phyloP scores from a whole-genome alignment of 1,284 basidiomycete genomes.

The Moesziomyces globuligerus region DNA sequence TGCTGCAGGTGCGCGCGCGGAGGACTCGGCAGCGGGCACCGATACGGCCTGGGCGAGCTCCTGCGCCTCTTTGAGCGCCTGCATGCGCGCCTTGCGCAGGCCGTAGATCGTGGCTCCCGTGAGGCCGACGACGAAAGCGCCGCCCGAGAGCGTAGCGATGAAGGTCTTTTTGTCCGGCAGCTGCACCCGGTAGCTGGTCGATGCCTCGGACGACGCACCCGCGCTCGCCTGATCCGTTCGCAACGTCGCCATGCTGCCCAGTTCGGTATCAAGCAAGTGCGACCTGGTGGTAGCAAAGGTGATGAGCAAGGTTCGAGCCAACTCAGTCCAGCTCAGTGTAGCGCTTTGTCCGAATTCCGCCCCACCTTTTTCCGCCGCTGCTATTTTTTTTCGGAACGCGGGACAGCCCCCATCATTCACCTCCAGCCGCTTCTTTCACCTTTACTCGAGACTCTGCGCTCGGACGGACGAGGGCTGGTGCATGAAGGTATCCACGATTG shows the following conservation, averaged over 20 bases:
- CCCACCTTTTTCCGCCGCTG: not conserved
- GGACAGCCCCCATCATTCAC: no score
- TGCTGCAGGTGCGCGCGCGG: not conserved
- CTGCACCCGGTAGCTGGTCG: conserved; percentile 26
- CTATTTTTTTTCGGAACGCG: conserved; percentile 23
- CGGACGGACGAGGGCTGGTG: no score
- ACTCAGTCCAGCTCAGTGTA: not conserved
- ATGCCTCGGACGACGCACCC: conserved; percentile 9
- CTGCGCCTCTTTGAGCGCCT: conserved; percentile 42
- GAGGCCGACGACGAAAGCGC: conserved; percentile 42
- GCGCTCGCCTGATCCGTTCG: not conserved
- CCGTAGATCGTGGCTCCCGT: conserved; percentile 45
- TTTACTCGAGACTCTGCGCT: no score
- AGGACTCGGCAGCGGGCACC: no score
- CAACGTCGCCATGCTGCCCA: conserved; percentile 18
- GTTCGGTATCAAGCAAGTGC: not conserved
- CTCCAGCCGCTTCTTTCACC: no score
- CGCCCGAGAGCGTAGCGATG: conserved; percentile 42
- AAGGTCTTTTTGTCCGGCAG: conserved; percentile 49
- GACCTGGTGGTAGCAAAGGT: not conserved
- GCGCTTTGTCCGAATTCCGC: not conserved
- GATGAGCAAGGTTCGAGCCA: not conserved
- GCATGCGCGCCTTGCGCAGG: conserved; percentile 29
- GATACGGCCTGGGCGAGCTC: conserved; percentile 26
- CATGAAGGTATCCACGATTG: not conserved